These are phyloP conservation scores for Clavispora fructus DNA, from an alignment of 805 yeast genomes.

Conservation along the genomic window DNA sequence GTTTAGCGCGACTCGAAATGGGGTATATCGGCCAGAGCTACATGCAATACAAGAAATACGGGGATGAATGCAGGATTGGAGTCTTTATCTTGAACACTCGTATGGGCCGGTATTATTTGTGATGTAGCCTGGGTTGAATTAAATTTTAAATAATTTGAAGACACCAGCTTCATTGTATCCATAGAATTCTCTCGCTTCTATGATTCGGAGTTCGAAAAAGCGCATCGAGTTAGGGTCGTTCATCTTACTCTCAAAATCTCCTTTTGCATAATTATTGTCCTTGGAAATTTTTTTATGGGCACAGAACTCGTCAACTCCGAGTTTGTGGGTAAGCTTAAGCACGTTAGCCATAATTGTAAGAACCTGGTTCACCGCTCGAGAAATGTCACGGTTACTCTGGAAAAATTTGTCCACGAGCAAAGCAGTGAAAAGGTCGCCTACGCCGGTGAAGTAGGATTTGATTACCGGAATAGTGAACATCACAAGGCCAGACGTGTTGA, in stretches of 20 bases:
- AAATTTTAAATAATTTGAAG: conserved; percentile 3
- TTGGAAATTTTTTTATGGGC: conserved; percentile 5
- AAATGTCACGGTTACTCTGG: conserved; percentile 17
- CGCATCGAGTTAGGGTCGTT: conserved; percentile 60
- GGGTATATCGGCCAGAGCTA: background rate
- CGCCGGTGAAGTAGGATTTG: conserved; percentile 87
- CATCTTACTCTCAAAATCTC: conserved; percentile 38
- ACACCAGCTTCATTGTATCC: conserved; percentile 20
- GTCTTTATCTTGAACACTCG: too few relatives aligned
- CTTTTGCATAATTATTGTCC: conserved; percentile 3
- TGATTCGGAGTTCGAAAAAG: conserved; percentile 64
- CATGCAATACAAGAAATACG: background rate
- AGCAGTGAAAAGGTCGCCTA: conserved; percentile 88
- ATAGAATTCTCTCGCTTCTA: conserved; percentile 49
- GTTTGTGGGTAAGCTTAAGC: conserved; percentile 41
- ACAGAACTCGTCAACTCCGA: conserved; percentile 31
- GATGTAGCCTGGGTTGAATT: background rate
- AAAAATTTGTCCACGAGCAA: conserved; percentile 60
- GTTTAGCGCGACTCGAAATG: background rate
- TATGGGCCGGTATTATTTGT: too few relatives aligned
- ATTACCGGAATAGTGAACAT: conserved; percentile 54
- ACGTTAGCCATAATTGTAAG: conserved; percentile 52
- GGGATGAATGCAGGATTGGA: background rate
- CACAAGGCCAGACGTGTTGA: conserved; percentile 12
- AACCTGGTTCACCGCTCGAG: conserved; percentile 47